These are phyloP conservation scores for Candida gorgasii DNA, from an alignment of 805 yeast species.

Conservation along the genomic window DNA sequence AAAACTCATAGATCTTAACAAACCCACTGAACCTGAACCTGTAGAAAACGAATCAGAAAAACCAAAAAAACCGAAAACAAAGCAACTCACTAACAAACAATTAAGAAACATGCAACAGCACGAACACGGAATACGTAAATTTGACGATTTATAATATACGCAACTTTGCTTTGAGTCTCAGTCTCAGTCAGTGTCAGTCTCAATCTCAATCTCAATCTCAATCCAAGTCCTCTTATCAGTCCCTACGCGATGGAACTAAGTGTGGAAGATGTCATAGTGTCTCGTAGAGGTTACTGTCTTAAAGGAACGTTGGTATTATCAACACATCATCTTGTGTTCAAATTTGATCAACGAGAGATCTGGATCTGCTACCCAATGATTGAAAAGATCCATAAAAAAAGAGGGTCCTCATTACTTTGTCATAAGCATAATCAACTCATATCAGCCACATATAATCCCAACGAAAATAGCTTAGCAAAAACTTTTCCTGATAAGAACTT, in stretches of 20 bases:
- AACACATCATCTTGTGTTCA: slow-evolving; percentile 40
- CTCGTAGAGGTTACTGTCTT: slow-evolving; percentile 39
- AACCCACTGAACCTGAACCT: slow-evolving; percentile 19
- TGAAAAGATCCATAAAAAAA: slow-evolving; percentile 54
- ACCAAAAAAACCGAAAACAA: slow-evolving; percentile 35
- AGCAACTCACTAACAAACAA: slow-evolving; percentile 44
- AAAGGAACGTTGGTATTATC: slow-evolving; percentile 39
- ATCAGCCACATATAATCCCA: slow-evolving; percentile 2
- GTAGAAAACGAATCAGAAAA: too few relatives aligned
- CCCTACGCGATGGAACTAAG: neutral
- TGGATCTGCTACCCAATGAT: slow-evolving; percentile 94
- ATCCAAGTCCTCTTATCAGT: neutral
- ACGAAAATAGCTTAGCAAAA: slow-evolving; percentile 10
- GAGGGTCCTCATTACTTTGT: slow-evolving; percentile 51
- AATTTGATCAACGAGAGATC: slow-evolving; percentile 51
- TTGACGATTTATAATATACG: slow-evolving; percentile 52
- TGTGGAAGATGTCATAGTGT: slow-evolving; percentile 39
- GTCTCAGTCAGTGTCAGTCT: neutral
- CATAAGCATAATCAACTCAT: slow-evolving; percentile 14
- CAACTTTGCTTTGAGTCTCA: too few relatives aligned
- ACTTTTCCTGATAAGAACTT: slow-evolving; percentile 18
- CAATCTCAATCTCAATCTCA: neutral
- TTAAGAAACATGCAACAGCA: slow-evolving; percentile 49
- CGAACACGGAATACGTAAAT: slow-evolving; percentile 64
- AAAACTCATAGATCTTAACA: slow-evolving; percentile 19